Percentiles rank a stretch among this genome's conserved stretches.
These are phyloP conservation scores for Magnaporthales sp. DNA, from an alignment of 2,329 filamentous ascomycete species.

Conservation along the genomic window DNA sequence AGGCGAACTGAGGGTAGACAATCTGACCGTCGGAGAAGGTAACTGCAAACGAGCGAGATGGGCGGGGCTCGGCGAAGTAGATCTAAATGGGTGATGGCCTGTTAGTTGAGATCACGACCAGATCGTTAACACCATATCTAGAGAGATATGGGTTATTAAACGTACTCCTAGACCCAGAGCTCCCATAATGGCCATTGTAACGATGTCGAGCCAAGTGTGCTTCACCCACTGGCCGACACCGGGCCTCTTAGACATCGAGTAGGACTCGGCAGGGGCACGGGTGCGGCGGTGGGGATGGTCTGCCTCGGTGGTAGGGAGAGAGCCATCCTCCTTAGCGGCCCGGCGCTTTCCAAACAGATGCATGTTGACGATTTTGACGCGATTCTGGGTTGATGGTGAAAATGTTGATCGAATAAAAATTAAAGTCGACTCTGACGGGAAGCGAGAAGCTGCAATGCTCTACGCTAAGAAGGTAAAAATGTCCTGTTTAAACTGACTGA, in stretches of 20 bases:
- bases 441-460: background rate
- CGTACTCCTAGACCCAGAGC: conserved; percentile 58
- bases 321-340: background rate
- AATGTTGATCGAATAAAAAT: background rate
- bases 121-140: background rate
- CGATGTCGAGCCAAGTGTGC: conserved; percentile 55
- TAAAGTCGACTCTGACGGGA: too few relatives aligned
- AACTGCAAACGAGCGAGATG: conserved; percentile 61
- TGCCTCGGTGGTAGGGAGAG: background rate
- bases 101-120: conserved; percentile 3
- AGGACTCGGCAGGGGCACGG: background rate
- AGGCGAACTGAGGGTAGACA: conserved; percentile 62
- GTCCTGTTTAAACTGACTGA: background rate
- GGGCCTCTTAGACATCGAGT: background rate
- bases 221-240: conserved; percentile 62
- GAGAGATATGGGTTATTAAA: conserved; percentile 5
- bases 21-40: conserved; percentile 58
- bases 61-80: conserved; percentile 56
- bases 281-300: background rate
- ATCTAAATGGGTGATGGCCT: conserved; percentile 29
- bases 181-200: conserved; percentile 59
- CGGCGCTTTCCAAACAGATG: background rate
- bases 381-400: background rate
- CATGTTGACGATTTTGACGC: background rate
- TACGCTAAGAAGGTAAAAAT: background rate